These are phyloP conservation scores for Emericellopsis cladophorae DNA, from an alignment of 2,329 filamentous ascomycete genomes.

Conservation along the genomic window DNA sequence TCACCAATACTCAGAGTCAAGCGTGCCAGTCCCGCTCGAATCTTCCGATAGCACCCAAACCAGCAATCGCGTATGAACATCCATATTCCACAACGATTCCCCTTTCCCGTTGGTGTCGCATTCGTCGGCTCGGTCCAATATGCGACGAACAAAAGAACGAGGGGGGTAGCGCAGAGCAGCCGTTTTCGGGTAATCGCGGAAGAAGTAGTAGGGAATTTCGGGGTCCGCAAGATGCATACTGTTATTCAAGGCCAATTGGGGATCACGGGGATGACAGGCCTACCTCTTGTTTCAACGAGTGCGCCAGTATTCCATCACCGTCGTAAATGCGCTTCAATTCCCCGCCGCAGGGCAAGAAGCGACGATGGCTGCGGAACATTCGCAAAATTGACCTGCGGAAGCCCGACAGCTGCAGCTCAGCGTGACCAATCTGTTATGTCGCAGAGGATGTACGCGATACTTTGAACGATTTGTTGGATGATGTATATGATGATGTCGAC, in stretches of 20 bases:
- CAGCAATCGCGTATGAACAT: slow-evolving; percentile 6
- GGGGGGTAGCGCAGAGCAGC: background rate
- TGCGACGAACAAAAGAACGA: background rate
- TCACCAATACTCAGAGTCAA: too few species aligned
- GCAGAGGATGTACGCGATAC: background rate
- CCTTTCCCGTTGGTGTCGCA: slow-evolving; percentile 4
- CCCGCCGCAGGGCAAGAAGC: background rate
- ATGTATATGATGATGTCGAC: background rate
- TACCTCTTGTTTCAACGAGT: background rate
- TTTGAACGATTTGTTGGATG: background rate
- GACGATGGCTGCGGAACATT: background rate
- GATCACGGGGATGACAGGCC: background rate
- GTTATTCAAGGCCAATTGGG: background rate
- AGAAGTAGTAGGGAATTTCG: background rate
- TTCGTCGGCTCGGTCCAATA: slow-evolving; percentile 1
- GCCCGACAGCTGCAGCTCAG: background rate
- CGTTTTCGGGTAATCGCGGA: background rate
- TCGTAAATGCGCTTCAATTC: background rate
- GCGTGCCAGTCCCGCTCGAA: too few species aligned
- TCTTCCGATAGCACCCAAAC: slow-evolving; percentile 3
- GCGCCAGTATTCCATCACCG: background rate
- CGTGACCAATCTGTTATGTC: background rate
- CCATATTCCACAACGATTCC: slow-evolving; percentile 7
- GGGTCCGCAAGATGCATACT: background rate
- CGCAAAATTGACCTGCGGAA: background rate